Evolutionary conservation across 805 yeast genomes (phyloP).

Genomic region (Teunomyces panamensis): DNA sequence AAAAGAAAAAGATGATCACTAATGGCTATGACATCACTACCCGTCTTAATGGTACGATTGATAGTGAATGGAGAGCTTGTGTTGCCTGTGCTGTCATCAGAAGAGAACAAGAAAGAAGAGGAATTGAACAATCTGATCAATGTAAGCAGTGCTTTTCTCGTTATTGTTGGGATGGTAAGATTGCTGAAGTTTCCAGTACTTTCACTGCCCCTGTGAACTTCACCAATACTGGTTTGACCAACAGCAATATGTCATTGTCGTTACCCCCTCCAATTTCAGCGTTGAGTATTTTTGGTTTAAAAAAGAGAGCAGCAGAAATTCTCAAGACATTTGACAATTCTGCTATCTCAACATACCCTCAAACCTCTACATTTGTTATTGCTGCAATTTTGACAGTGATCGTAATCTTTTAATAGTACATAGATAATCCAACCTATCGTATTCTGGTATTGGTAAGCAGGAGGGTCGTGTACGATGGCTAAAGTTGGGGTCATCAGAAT

Average conservation of each 20-base stretch:
- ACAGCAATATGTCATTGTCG: conserved; percentile 14
- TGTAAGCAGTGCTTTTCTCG: conserved; percentile 67
- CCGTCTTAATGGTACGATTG: conserved; percentile 64
- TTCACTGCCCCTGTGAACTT: conserved; percentile 26
- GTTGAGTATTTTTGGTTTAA: neutral
- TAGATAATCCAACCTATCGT: neutral
- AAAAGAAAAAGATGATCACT: conserved; percentile 55
- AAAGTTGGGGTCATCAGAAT: conserved; percentile 2
- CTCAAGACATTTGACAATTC: neutral
- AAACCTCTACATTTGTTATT: neutral
- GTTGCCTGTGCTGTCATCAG: conserved; percentile 80
- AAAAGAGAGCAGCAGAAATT: conserved; percentile 1
- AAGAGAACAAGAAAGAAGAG: conserved; percentile 70
- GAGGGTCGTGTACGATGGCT: neutral
- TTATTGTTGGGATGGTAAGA: conserved; percentile 73
- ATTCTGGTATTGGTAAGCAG: neutral
- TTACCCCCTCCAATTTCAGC: conserved; percentile 3
- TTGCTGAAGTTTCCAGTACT: conserved; percentile 7
- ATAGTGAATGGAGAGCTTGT: conserved; percentile 67
- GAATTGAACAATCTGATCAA: conserved; percentile 58
- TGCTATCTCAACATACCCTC: neutral
- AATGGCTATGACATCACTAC: conserved; percentile 76
- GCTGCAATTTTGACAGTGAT: neutral
- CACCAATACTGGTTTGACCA: conserved; percentile 28
- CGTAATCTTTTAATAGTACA: neutral